Percentiles rank a stretch among this genome's conserved stretches.
Evolutionary conservation across 2,329 filamentous ascomycete genomes (phyloP).

Genomic region (Fusarium scirpi): DNA sequence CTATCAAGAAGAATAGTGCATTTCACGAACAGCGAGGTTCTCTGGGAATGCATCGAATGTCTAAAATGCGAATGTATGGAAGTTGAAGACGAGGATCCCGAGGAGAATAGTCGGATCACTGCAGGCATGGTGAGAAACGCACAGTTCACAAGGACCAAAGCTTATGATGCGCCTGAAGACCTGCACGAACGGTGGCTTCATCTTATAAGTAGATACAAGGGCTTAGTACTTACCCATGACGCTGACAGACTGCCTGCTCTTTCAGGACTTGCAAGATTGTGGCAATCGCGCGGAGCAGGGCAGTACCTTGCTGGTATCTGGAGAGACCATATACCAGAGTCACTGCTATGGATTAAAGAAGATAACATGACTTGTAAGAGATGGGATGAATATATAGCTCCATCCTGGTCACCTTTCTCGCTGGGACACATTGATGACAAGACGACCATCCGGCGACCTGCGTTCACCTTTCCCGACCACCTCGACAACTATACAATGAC

Average conservation of each 20-base stretch:
- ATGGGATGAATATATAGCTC: not conserved
- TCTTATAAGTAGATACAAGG: not conserved
- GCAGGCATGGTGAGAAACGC: not conserved
- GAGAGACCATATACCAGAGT: not conserved
- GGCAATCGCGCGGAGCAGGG: not conserved
- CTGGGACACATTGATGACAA: not conserved
- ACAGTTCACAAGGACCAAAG: not conserved
- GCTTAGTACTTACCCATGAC: not conserved
- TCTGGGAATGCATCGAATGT: not conserved
- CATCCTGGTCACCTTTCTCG: not conserved
- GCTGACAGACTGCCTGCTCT: not conserved
- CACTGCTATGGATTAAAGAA: not conserved
- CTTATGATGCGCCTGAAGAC: not conserved
- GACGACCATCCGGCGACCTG: not conserved
- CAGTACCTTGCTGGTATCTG: not conserved
- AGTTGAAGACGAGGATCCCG: not conserved
- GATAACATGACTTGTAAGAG: not conserved
- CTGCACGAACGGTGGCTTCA: not conserved
- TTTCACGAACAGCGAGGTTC: not conserved
- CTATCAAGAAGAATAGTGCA: not conserved
- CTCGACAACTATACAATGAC: not conserved
- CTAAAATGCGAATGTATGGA: not conserved
- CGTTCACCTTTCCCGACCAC: not conserved
- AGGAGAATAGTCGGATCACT: not conserved
- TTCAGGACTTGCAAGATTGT: not conserved